These are phyloP conservation scores for Spongospora subterranea DNA, from an alignment of 208 protist species.

Conservation along the genomic window DNA sequence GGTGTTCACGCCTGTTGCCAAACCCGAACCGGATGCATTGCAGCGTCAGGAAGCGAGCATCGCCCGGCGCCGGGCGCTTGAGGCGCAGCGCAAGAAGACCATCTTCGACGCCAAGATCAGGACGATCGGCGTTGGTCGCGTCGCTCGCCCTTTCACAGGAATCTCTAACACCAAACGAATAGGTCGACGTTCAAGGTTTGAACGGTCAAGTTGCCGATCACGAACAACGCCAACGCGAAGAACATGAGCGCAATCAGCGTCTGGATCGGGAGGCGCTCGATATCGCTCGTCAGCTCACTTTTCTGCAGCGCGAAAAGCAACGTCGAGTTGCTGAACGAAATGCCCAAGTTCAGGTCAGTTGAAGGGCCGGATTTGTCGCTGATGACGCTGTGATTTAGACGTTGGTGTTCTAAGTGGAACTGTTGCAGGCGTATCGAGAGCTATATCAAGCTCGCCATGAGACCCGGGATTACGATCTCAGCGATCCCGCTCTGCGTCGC, in stretches of 20 bases:
- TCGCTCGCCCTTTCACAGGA: neutral
- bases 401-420: no score
- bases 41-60: constrained; percentile 7
- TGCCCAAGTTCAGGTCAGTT: neutral
- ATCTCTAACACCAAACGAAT: neutral
- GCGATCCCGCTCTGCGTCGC: neutral
- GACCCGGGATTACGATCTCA: neutral
- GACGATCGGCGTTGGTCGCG: neutral
- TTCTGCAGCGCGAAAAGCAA: neutral
- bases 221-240: neutral
- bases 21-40: constrained; percentile 46
- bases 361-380: neutral
- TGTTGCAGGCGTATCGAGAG: neutral
- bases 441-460: neutral
- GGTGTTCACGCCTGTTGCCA: constrained; percentile 39
- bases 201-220: neutral
- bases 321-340: neutral
- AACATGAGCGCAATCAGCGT: neutral
- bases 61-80: neutral
- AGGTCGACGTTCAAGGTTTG: neutral
- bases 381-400: no score
- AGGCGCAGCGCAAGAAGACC: neutral
- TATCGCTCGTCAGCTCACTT: constrained; percentile 12
- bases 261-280: neutral
- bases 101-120: constrained; percentile 41